Percentiles rank a stretch among this genome's conserved stretches.
These are phyloP conservation scores for Paramecium tetraurelia DNA, from an alignment of 73 alveolate species.

Conservation along the genomic window DNA sequence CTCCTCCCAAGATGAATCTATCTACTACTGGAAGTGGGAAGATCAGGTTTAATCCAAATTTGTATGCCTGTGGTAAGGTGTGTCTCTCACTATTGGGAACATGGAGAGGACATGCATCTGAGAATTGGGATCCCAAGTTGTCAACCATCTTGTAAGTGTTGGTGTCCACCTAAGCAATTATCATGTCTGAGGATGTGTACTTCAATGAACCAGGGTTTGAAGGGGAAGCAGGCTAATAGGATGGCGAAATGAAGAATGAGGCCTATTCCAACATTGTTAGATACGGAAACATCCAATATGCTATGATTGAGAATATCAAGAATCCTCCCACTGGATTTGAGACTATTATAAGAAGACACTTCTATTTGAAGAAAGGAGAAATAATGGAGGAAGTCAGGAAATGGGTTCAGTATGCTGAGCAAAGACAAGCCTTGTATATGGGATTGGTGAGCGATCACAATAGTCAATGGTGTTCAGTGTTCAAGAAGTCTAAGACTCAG, in stretches of 20 bases:
- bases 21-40: conserved; percentile 81
- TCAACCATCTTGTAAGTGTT: conserved; percentile 72
- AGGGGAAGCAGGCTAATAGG: conserved; percentile 88
- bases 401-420: conserved; percentile 78
- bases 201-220: conserved; percentile 83
- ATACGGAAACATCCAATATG: conserved; percentile 90
- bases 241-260: conserved; percentile 93
- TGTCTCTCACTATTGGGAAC: conserved; percentile 84
- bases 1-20: conserved; percentile 75
- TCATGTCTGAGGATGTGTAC: conserved; percentile 81
- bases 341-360: conserved; percentile 72
- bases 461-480: conserved; percentile 83
- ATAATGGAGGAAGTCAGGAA: conserved; percentile 71
- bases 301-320: conserved; percentile 93
- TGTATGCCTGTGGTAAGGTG: conserved; percentile 82
- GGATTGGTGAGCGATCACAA: conserved; percentile 93
- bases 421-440: conserved; percentile 78
- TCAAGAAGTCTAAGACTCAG: conserved; percentile 66
- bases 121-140: conserved; percentile 85
- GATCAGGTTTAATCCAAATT: conserved; percentile 83
- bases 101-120: conserved; percentile 81
- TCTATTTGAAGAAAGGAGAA: conserved; percentile 79
- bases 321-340: conserved; percentile 95
- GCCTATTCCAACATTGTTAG: conserved; percentile 93
- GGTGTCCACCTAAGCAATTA: conserved; percentile 77